A percentile compares a stretch with the other conserved stretches of the same genome.
Evolutionary conservation across 106 monocot species (phyloP).

Genomic region (Dendrobium catenatum): DNA sequence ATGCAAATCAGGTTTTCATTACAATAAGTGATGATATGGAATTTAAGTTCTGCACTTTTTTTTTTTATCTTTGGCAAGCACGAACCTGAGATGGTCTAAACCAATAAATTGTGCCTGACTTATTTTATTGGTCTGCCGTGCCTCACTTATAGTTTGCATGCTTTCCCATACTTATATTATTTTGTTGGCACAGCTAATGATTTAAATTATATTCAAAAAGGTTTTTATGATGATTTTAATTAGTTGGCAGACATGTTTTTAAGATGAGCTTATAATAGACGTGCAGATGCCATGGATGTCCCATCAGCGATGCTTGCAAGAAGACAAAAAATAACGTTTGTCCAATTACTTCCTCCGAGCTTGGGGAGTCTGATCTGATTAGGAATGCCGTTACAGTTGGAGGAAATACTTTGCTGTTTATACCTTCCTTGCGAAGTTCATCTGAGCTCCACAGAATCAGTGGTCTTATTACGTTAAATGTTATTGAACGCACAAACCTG

Average conservation of each 20-base stretch:
- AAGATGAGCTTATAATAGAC: slow-evolving; percentile 26
- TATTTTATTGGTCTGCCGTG: no score
- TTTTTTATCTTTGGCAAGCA: no score
- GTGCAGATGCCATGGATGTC: slow-evolving; percentile 82
- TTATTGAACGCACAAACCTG: slow-evolving; percentile 71
- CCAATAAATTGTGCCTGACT: no score
- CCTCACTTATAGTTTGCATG: no score
- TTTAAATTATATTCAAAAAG: no score
- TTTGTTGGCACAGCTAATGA: no score
- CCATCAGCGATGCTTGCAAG: slow-evolving; percentile 14
- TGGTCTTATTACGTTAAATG: slow-evolving; percentile 44
- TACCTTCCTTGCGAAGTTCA: slow-evolving; percentile 52
- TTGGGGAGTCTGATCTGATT: slow-evolving; percentile 42
- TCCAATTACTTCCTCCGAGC: slow-evolving; percentile 33
- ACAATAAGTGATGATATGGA: no score
- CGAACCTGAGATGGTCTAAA: no score
- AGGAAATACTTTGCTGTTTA: slow-evolving; percentile 48
- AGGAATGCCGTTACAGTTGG: slow-evolving; percentile 58
- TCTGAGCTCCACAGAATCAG: slow-evolving; percentile 25
- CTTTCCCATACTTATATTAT: no score
- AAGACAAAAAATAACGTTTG: slow-evolving; percentile 39
- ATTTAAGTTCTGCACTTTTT: no score
- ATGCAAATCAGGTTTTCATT: no score
- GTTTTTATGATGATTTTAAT: background rate
- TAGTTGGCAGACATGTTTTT: background rate